Conservation (phyloP, 805 yeast species). For the Myxozyma geophila region DNA sequence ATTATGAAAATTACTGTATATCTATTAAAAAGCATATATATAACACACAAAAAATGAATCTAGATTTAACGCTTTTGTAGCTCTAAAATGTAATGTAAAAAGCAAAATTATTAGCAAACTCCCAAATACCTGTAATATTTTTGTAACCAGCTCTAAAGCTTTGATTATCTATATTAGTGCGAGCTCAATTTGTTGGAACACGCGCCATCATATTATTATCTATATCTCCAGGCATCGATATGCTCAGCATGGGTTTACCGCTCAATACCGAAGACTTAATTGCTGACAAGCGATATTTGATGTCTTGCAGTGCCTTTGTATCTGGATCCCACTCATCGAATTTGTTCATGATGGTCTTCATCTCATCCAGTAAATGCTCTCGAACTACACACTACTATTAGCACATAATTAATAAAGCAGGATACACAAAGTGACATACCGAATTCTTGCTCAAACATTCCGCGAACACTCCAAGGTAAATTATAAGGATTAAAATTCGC, state of each 20-base stretch:
- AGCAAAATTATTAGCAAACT: background rate
- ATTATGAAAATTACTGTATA: background rate
- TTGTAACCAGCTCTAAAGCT: too few species aligned
- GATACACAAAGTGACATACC: constrained; percentile 46
- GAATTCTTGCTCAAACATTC: constrained; percentile 67
- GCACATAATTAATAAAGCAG: background rate
- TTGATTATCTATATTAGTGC: background rate
- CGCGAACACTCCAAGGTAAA: constrained; percentile 91
- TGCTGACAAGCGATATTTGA: constrained; percentile 69
- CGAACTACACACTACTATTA: constrained; percentile 42
- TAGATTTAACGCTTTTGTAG: background rate
- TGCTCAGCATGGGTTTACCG: constrained; percentile 5
- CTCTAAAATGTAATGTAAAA: background rate
- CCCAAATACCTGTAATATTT: background rate
- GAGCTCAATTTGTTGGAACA: background rate
- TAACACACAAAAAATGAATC: background rate
- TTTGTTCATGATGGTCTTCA: constrained; percentile 64
- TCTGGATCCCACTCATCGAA: constrained; percentile 90
- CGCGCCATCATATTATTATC: background rate
- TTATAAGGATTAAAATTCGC: constrained; percentile 80
- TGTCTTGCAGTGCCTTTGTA: constrained; percentile 76
- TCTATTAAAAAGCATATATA: background rate
- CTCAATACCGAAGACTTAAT: constrained; percentile 17
- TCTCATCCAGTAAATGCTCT: constrained; percentile 52
- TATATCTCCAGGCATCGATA: background rate